A percentile compares a stretch with the other conserved stretches of the same genome.
These are phyloP conservation scores for Alternaria alternata DNA, from an alignment of 2,329 filamentous ascomycete species.

Conservation along the genomic window DNA sequence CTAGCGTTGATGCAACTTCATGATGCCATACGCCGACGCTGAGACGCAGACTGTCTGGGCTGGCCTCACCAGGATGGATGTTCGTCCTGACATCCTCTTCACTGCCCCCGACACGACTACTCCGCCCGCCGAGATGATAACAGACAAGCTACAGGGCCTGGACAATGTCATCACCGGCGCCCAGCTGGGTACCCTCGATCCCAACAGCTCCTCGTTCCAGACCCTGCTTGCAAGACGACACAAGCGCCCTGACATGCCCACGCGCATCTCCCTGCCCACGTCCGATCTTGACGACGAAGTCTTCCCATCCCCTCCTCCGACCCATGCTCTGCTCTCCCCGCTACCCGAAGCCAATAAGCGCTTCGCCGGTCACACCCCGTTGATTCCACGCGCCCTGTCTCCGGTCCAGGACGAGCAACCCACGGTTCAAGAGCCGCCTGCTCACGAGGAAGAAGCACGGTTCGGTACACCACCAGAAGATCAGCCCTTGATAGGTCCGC, in stretches of 20 bases:
- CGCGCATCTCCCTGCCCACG: conserved; percentile 37
- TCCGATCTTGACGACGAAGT: conserved; percentile 33
- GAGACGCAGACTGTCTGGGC: conserved; percentile 43
- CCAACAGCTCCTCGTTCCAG: conserved; percentile 18
- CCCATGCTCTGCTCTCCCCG: conserved; percentile 41
- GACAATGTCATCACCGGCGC: conserved; percentile 15
- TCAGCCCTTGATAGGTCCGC: conserved; percentile 36
- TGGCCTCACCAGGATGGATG: conserved; percentile 39
- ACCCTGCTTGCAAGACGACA: conserved; percentile 34
- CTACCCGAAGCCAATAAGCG: conserved; percentile 45
- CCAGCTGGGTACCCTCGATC: conserved; percentile 9
- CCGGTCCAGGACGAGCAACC: conserved; percentile 22
- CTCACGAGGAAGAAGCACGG: conserved; percentile 18
- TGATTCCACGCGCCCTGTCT: conserved; percentile 33
- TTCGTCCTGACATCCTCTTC: conserved; percentile 37
- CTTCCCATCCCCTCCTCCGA: conserved; percentile 44
- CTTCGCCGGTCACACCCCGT: conserved; percentile 50
- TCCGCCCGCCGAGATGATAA: conserved; percentile 42
- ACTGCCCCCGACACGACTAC: conserved; percentile 35
- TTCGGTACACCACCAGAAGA: conserved; percentile 30
- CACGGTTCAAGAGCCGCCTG: conserved; percentile 12
- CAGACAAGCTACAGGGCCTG: conserved; percentile 31
- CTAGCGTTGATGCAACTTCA: conserved; percentile 27
- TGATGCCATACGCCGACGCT: conserved; percentile 38
- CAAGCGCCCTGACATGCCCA: conserved; percentile 30